Evolutionary conservation across 371 early-diverging fungal species (phyloP), one percentile per base, ranked within the genome.

Genomic region (Syncephalastrum monosporum): DNA sequence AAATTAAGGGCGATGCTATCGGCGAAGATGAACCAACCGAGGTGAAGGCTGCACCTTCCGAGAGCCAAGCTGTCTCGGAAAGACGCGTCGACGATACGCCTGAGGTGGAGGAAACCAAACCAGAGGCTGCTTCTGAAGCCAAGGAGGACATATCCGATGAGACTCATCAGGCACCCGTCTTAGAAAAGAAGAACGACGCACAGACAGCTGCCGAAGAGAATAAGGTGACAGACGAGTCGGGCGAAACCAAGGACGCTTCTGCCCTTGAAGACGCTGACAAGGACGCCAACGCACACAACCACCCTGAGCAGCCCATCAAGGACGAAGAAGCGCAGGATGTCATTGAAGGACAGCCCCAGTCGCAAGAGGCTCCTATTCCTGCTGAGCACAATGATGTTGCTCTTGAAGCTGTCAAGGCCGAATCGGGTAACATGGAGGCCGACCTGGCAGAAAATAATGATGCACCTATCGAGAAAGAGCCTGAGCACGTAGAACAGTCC

Each of bases 41-140:
- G 5, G 10, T 24, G n/a, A 46, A 24, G 52, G 52, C 24, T 42
- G 29, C 44, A 21, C n/a, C 56, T 38, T 33, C 42, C 21, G 56
- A 19, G n/a, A 46, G 19, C n/a, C 43, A 49, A 25, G 25, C 17
- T 44, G 45, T 17, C 15, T 7, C 5, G 23, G 17, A 55, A 27
- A 23, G 21, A 33, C 38, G 38, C 38, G 10, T 33, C 5, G 2
- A 33, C 38, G 17, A 47, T 19, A 44, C 13, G 23, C 41, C 53
- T 16, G 43, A 15, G 41, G 42, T 14, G 14, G 53, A 42, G 17
- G 41, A 16, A 53, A 43, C 17, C 15, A 42, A 53, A 41, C 6
- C 4, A 17, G 16, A 52, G 19, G 10, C 1, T 6, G 38, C 19
- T 25, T 10, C 38, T 33, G 38, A 33, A 24, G 19, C 1, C 15